Evolutionary conservation across 2,329 filamentous ascomycete genomes (phyloP).

Genomic region (Fusarium odoratissimum): DNA sequence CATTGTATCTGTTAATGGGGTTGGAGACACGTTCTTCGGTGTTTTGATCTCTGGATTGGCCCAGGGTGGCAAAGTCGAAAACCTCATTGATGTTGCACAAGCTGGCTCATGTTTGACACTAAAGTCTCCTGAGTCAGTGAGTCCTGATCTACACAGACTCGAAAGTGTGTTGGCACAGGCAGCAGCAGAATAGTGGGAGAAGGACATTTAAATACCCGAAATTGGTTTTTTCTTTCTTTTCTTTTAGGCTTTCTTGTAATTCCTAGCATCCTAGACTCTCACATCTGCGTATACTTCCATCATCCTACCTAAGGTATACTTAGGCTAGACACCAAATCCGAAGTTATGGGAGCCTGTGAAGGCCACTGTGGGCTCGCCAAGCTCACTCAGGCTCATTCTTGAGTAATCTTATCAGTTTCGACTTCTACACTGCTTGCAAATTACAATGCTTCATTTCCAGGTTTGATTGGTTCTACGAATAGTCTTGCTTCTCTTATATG

Average conservation of each 20-base stretch:
- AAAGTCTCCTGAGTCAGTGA: constrained; percentile 79
- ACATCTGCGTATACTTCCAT: neutral
- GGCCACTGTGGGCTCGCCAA: neutral
- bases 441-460: neutral
- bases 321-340: neutral
- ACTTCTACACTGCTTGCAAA: neutral
- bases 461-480: neutral
- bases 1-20: constrained; percentile 91
- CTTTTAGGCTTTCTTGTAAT: neutral
- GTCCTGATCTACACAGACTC: constrained; percentile 63
- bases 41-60: constrained; percentile 84
- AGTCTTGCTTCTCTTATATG: neutral
- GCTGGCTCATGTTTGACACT: constrained; percentile 82
- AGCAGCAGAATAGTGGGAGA: constrained; percentile 20
- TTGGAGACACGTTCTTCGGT: constrained; percentile 92
- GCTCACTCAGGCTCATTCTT: neutral
- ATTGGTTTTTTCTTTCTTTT: neutral
- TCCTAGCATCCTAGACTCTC: neutral
- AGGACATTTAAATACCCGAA: neutral
- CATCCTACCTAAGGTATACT: neutral
- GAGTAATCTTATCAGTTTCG: neutral
- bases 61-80: constrained; percentile 64
- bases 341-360: neutral
- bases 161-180: constrained; percentile 52
- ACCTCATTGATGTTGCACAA: constrained; percentile 83